These are phyloP conservation scores for Onygena corvina DNA, from an alignment of 2,329 filamentous ascomycete species.

Conservation along the genomic window DNA sequence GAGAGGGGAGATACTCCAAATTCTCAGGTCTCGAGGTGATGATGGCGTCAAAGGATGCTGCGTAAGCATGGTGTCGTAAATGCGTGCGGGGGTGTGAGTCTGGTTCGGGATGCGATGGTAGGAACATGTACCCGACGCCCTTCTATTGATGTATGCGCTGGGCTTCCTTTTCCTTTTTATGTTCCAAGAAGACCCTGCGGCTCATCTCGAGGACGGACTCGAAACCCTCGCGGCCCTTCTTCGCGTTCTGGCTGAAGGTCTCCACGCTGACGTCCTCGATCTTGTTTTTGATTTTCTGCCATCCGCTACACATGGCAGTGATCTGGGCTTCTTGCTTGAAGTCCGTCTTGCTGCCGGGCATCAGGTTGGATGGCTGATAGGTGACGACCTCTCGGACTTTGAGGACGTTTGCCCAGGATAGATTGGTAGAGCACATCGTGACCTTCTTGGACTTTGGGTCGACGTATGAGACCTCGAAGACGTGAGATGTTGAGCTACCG, in stretches of 20 bases:
- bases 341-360: slow-evolving; percentile 50
- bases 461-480: slow-evolving; percentile 93
- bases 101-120: background rate
- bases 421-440: slow-evolving; percentile 91
- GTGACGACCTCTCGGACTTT: slow-evolving; percentile 86
- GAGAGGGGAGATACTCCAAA: background rate
- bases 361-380: slow-evolving; percentile 53
- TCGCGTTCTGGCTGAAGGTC: slow-evolving; percentile 82
- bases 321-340: slow-evolving; percentile 88
- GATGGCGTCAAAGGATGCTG: background rate
- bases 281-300: slow-evolving; percentile 92
- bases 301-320: slow-evolving; percentile 86
- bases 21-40: background rate
- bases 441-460: slow-evolving; percentile 72
- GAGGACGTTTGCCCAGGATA: slow-evolving; percentile 84
- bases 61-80: background rate
- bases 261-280: slow-evolving; percentile 88
- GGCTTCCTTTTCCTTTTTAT: slow-evolving; percentile 52
- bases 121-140: background rate
- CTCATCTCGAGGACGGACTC: slow-evolving; percentile 92
- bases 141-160: slow-evolving; percentile 1
- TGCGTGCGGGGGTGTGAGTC: no score
- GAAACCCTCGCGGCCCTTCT: slow-evolving; percentile 84
- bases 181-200: slow-evolving; percentile 78
- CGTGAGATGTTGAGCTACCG: slow-evolving; percentile 66